Base-by-base conservation (phyloP, 169 alveolate species). In the Plasmodium yoelii region DNA sequence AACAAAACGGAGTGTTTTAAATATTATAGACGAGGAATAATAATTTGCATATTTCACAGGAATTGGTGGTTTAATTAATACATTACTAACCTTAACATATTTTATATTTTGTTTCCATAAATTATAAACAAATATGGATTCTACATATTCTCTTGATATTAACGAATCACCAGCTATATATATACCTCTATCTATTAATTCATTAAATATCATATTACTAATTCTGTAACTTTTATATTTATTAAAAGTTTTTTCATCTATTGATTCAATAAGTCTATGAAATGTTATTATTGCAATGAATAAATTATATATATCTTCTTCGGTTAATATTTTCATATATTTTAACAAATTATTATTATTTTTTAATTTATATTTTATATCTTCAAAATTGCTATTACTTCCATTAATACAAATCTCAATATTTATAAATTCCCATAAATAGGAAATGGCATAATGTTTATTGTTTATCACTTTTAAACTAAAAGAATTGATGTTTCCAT, bases 121-220 rank as follows among this genome's bases (percentile, higher is more conserved):
- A 19, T 71, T 57, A 51, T 86, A 86, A 24, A 59, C 51, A 34
- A 69, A 68, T 47, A 71, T 70, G 9, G 91, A 70, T 61, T 86
- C 74, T 2, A 86, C 51, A 59, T 86, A 86, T 44, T 86, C 91
- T 42, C 71, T 86, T 24, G 91, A 69, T 28, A 71, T 42, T 60
- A 59, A 28, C 10, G 91, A 69, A 86, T 86, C 91, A 57, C 91
- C 91, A 5, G 91, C 55, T 63, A 86, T 86, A 49, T 51, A 86
- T 24, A 86, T 64, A 8, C 87, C 87, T 44, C 24, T 69, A 5
- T 2, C 13, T 55, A 60, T 69, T 46, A 86, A 64, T 19, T 86
- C 91, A n/a, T 86, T 69, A 55, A 86, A 86, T 46, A 86, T 34
- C 8, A 71, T 60, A 39, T 86, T 86, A 3, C 87, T 86, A 46